A percentile compares a stretch with the other conserved stretches of the same genome.
Conservation (phyloP, 2,329 filamentous ascomycete genomes). For the Graphilbum fragrans region DNA sequence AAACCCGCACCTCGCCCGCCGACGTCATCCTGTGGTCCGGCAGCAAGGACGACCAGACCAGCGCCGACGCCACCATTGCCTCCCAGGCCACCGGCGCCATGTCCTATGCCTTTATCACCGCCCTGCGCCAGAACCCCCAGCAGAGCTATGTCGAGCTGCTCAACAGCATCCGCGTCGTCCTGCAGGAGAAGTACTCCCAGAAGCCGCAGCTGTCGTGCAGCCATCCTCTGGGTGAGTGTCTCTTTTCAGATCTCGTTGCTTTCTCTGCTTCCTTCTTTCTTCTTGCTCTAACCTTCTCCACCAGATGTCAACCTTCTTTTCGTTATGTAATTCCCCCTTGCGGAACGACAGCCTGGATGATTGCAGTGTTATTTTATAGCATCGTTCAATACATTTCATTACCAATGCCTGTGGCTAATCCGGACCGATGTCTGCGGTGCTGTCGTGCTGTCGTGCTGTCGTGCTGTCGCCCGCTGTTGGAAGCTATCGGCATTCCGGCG, state of each 20-base stretch:
- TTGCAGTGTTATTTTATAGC: too few relatives aligned
- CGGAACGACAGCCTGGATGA: too few relatives aligned
- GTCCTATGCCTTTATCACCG: conserved; percentile 92
- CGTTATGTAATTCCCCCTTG: conserved; percentile 41
- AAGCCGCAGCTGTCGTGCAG: conserved; percentile 95
- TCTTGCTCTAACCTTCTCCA: not conserved
- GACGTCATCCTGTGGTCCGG: conserved; percentile 98
- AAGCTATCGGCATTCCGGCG: too few relatives aligned
- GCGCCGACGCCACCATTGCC: conserved; percentile 79
- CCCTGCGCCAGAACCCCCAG: conserved; percentile 83
- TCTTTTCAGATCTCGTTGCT: not conserved
- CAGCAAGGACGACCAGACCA: conserved; percentile 91
- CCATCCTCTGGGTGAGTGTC: conserved; percentile 73
- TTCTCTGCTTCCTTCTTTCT: not conserved
- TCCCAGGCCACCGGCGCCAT: conserved; percentile 92
- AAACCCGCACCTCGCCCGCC: conserved; percentile 85
- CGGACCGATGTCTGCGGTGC: too few relatives aligned
- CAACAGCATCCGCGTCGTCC: conserved; percentile 86
- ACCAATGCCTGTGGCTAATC: too few relatives aligned
- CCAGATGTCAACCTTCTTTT: conserved; percentile 54
- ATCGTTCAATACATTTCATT: too few relatives aligned
- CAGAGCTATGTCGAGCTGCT: conserved; percentile 94
- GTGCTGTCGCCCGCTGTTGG: too few relatives aligned
- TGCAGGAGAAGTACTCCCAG: conserved; percentile 78
- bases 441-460: too few relatives aligned